These are phyloP conservation scores for Fusarium temperatum DNA, from an alignment of 2,329 filamentous ascomycete species.

Conservation along the genomic window DNA sequence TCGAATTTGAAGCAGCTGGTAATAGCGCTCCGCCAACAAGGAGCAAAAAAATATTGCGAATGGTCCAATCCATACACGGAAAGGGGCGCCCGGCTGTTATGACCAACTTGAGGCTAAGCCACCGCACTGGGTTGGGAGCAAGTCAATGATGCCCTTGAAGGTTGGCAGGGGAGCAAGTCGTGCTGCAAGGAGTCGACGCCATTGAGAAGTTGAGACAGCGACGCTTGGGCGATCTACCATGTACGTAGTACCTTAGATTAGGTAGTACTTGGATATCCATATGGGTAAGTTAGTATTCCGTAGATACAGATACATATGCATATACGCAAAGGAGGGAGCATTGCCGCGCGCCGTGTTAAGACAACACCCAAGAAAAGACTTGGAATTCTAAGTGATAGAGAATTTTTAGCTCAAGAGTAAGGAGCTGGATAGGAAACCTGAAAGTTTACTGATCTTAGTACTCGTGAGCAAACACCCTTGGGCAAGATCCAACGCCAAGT, in stretches of 20 bases:
- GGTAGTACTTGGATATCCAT: neutral
- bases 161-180: slow-evolving; percentile 24
- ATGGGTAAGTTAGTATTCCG: neutral
- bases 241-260: no score
- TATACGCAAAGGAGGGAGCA: neutral
- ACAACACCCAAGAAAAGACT: neutral
- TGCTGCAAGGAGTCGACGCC: neutral
- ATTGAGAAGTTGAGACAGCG: neutral
- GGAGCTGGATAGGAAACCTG: neutral
- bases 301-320: neutral
- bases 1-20: neutral
- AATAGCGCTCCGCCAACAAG: slow-evolving; percentile 11
- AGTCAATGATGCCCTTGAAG: neutral
- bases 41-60: neutral
- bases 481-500: neutral
- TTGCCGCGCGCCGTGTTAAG: neutral
- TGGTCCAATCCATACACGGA: neutral
- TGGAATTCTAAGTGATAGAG: slow-evolving; percentile 3
- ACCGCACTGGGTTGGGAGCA: slow-evolving; percentile 19
- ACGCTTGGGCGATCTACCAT: neutral
- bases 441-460: neutral
- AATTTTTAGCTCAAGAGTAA: neutral
- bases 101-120: neutral
- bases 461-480: neutral
- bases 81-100: slow-evolving; percentile 3